Evolutionary conservation across 2,329 filamentous ascomycete genomes (phyloP).

Genomic region (Helotiales sp.): DNA sequence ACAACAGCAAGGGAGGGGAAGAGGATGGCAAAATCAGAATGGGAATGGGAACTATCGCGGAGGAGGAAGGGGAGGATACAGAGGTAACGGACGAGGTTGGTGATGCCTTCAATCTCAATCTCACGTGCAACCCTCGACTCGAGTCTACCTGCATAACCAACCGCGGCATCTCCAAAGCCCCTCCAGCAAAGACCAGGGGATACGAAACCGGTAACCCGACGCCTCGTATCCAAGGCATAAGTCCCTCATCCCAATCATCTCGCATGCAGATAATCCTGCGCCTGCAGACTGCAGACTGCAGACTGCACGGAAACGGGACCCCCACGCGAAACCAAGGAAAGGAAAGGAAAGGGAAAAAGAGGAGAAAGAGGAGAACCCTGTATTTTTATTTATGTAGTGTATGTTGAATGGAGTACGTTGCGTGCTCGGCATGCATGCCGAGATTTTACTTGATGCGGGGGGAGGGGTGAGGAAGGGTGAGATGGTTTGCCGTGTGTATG

Average conservation of each 20-base stretch:
- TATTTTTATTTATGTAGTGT: too few relatives aligned
- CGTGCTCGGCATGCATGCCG: too few relatives aligned
- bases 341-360: too few relatives aligned
- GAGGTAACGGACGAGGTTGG: constrained; percentile 25
- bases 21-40: constrained; percentile 26
- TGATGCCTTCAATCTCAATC: too few relatives aligned
- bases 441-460: too few relatives aligned
- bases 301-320: not conserved
- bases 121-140: not conserved
- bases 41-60: constrained; percentile 26
- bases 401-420: too few relatives aligned
- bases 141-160: not conserved
- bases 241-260: constrained; percentile 1
- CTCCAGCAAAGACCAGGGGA: not conserved
- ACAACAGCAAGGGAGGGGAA: constrained; percentile 12
- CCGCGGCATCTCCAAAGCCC: not conserved
- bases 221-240: not conserved
- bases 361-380: constrained; percentile 13
- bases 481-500: too few relatives aligned
- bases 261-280: too few relatives aligned
- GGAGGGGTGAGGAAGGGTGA: too few relatives aligned
- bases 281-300: too few relatives aligned
- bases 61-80: constrained; percentile 30
- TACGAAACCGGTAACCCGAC: not conserved
- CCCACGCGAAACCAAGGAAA: constrained; percentile 4